phyloP scores from a whole-genome alignment of 306 rosid genomes.

The Begonia peltatifolia region DNA sequence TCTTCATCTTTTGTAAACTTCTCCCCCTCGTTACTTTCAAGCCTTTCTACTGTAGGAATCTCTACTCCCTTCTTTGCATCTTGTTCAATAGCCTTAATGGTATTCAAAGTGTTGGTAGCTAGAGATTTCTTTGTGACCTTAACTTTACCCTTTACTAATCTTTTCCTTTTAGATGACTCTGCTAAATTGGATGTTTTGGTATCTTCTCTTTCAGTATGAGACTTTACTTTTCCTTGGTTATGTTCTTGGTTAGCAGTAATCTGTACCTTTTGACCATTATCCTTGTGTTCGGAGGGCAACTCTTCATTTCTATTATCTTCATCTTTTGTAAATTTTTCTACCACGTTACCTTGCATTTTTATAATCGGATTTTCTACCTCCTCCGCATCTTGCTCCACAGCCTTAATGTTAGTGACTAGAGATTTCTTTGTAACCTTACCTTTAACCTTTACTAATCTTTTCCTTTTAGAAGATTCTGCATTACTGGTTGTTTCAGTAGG shows the following conservation, averaged over 20 bases:
- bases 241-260: conserved; percentile 8
- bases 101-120: too few relatives aligned
- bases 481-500: too few relatives aligned
- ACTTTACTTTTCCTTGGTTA: conserved; percentile 9
- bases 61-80: conserved; percentile 8
- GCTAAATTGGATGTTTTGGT: too few relatives aligned
- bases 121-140: too few relatives aligned
- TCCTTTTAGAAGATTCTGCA: too few relatives aligned
- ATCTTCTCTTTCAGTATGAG: background rate
- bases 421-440: too few relatives aligned
- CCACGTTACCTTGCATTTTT: background rate
- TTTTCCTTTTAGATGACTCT: too few relatives aligned
- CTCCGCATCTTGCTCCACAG: conserved; percentile 6
- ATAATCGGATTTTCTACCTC: background rate
- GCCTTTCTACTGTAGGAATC: background rate
- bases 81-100: conserved; percentile 1
- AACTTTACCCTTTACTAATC: too few relatives aligned
- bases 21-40: background rate
- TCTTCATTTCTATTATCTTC: conserved; percentile 2
- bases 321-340: background rate
- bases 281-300: background rate
- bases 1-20: background rate
- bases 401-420: background rate
- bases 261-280: background rate
- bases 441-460: too few relatives aligned